phyloP scores from a whole-genome alignment of 2,329 filamentous ascomycete species.

The Penicillium sp. region DNA sequence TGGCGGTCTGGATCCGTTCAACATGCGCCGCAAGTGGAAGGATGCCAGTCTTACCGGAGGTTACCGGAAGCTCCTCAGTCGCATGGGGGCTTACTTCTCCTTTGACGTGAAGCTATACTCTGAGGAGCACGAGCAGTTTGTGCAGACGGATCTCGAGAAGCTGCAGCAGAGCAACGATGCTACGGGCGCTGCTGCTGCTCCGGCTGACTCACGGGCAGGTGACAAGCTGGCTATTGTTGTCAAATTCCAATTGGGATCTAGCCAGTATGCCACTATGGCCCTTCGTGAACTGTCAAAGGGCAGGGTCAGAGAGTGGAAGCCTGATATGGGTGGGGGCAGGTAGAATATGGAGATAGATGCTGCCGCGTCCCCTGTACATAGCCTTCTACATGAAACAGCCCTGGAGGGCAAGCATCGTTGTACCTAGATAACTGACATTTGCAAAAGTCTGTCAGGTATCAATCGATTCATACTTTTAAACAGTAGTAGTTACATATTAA shows the following conservation, averaged over 20 bases:
- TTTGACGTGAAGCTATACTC: constrained; percentile 66
- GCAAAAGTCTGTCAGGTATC: not conserved
- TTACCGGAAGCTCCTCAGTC: constrained; percentile 78
- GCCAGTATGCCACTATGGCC: constrained; percentile 81
- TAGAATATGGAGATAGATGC: constrained; percentile 5
- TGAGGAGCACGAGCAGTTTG: constrained; percentile 69
- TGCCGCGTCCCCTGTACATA: not conserved
- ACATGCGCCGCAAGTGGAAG: constrained; percentile 80
- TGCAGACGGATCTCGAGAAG: constrained; percentile 76
- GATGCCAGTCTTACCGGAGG: constrained; percentile 84
- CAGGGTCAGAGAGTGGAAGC: constrained; percentile 57
- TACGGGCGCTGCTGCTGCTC: constrained; percentile 1
- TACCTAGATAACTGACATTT: not conserved
- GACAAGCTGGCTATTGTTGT: constrained; percentile 62
- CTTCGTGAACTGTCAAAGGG: constrained; percentile 72
- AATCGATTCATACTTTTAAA: not conserved
- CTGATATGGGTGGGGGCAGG: constrained; percentile 53
- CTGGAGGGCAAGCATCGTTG: not conserved
- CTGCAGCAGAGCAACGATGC: constrained; percentile 46
- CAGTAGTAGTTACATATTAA: not conserved
- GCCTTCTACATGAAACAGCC: not conserved
- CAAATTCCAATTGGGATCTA: constrained; percentile 70
- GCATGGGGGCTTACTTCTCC: constrained; percentile 58
- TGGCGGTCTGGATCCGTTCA: constrained; percentile 70
- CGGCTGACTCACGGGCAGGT: constrained; percentile 10